Evolutionary conservation across 2,329 filamentous ascomycete genomes (phyloP), one percentile per base, ranked within the genome.

Genomic region (Sporothrix pseudoabietina): DNA sequence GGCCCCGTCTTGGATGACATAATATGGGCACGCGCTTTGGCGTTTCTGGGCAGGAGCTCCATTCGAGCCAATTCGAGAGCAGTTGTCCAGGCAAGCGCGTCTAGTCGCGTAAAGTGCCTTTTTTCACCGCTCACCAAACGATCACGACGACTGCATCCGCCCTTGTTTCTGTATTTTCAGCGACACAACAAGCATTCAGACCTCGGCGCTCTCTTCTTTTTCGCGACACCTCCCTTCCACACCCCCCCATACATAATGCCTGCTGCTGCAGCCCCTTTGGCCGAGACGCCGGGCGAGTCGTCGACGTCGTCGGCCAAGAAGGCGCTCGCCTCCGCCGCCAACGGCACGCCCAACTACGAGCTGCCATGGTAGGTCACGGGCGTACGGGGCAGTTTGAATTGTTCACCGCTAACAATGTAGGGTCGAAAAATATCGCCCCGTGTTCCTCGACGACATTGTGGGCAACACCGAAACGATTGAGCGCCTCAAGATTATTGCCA

Each of bases 381-480:
- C 14, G 14, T 47, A 47, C 52, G 52, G 2, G 52, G 7, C 22
- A 19, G 6, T 12, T 19, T 12, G 3, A 1, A 26, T 55, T 39
- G 47, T n/a, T 44, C 22, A 16, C 5, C 10, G 49, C 63, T 73
- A 32, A 65, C 63, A 32, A 1, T 9, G 16, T 76, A 98, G 95
- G 96, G 96, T 99, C 75, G 96, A 99, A 83, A 99, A 99, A 82
- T 99, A 98, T 84, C 89, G 96, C 54, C 96, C 96, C 0, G 88
- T 97, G 71, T 97, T 97, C 82, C 90, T 99, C 41, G 94, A 98
- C 83, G 95, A 99, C 84, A 91, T 99, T 71, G 96, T 99, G 72
- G 96, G 96, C 79, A 99, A 99, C 82, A 97, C 93, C 26, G 96
- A 99, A 82, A 99, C 96, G 0, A 94, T 99, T 78, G 95, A 98